A percentile compares a stretch with the other conserved stretches of the same genome.
phyloP scores from a whole-genome alignment of 768 basidiomycete species.

The Amanita thiersii region DNA sequence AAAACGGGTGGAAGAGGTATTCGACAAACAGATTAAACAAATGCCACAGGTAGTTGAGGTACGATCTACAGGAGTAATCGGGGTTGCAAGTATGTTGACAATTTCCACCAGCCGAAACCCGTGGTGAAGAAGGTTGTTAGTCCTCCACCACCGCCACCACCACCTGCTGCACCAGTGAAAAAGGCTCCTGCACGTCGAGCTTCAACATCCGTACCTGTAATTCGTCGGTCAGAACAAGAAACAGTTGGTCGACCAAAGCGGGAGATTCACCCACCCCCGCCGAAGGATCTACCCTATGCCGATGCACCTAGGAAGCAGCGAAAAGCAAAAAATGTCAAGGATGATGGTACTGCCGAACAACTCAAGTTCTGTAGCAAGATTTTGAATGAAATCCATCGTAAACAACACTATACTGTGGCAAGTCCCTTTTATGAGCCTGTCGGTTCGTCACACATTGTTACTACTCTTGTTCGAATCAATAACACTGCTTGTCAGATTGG shows the following conservation, averaged over 20 bases:
- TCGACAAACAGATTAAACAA: slow-evolving; percentile 83
- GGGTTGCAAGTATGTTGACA: not conserved
- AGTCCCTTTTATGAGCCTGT: slow-evolving; percentile 92
- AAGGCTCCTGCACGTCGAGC: slow-evolving; percentile 49
- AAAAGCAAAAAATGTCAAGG: slow-evolving; percentile 51
- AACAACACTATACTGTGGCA: slow-evolving; percentile 66
- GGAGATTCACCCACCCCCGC: slow-evolving; percentile 93
- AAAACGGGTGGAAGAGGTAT: slow-evolving; percentile 72
- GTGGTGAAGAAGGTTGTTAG: slow-evolving; percentile 39
- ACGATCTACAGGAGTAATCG: slow-evolving; percentile 19
- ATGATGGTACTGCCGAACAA: slow-evolving; percentile 73
- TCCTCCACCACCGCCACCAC: slow-evolving; percentile 35
- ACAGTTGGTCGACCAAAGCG: slow-evolving; percentile 81
- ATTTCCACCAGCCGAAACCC: slow-evolving; percentile 23
- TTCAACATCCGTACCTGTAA: slow-evolving; percentile 76
- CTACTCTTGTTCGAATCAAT: slow-evolving; percentile 6
- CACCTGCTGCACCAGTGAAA: slow-evolving; percentile 38
- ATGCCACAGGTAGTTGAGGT: slow-evolving; percentile 76
- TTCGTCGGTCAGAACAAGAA: slow-evolving; percentile 69
- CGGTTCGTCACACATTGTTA: slow-evolving; percentile 42
- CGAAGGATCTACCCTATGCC: slow-evolving; percentile 82
- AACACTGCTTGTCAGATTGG: slow-evolving; percentile 46
- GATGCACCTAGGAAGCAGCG: slow-evolving; percentile 66
- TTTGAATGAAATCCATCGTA: slow-evolving; percentile 66
- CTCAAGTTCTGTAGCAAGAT: slow-evolving; percentile 76